These are phyloP conservation scores for Ustilago nuda DNA, from an alignment of 1,284 basidiomycete species.

Conservation along the genomic window DNA sequence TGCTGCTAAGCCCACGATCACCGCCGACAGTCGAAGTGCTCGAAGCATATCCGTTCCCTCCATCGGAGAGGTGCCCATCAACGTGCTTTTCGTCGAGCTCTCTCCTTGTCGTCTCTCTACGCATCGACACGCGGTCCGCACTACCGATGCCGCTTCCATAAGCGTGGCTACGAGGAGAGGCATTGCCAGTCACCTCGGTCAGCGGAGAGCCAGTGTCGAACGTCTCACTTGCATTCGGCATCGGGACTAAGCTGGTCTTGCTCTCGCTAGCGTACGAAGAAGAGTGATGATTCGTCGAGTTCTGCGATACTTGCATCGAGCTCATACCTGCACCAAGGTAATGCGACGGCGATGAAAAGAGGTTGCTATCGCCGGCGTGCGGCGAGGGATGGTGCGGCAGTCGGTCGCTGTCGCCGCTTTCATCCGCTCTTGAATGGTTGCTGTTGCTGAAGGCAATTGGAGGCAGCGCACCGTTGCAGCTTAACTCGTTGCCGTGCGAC, in stretches of 20 bases:
- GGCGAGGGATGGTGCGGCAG: slow-evolving; percentile 11
- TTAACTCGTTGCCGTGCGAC: slow-evolving; percentile 2
- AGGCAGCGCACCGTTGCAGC: slow-evolving; percentile 3
- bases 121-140: background rate
- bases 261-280: slow-evolving; percentile 1
- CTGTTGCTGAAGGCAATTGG: background rate
- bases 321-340: slow-evolving; percentile 13
- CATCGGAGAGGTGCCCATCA: slow-evolving; percentile 12
- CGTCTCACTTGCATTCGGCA: slow-evolving; percentile 14
- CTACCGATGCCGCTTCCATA: background rate
- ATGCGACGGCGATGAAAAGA: slow-evolving; percentile 9
- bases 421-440: background rate
- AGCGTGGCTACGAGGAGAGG: slow-evolving; percentile 19
- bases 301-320: slow-evolving; percentile 23
- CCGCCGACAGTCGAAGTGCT: slow-evolving; percentile 11
- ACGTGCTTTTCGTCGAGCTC: background rate
- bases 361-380: background rate
- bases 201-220: slow-evolving; percentile 37
- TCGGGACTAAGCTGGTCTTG: slow-evolving; percentile 3
- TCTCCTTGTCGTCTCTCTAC: background rate
- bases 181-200: slow-evolving; percentile 30
- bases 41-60: background rate
- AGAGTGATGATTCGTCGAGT: background rate
- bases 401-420: slow-evolving; percentile 4
- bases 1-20: background rate